Percentiles rank a stretch among this genome's conserved stretches.
phyloP scores from a whole-genome alignment of 768 basidiomycete species.

The Asterophora lycoperdoides region DNA sequence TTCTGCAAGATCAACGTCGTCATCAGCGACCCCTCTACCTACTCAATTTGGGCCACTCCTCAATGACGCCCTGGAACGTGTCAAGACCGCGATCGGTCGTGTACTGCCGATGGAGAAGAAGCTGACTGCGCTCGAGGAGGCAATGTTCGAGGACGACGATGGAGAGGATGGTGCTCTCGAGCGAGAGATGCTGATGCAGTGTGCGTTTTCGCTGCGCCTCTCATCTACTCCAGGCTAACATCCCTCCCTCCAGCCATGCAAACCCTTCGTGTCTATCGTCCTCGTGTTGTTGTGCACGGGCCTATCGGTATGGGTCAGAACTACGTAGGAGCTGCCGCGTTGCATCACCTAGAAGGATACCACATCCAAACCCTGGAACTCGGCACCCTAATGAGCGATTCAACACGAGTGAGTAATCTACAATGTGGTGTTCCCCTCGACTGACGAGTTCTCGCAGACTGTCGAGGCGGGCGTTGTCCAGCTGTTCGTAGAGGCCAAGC shows the following conservation, averaged over 20 bases:
- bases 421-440: neutral
- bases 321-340: slow-evolving; percentile 83
- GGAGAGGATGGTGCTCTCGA: slow-evolving; percentile 82
- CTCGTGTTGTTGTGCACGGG: slow-evolving; percentile 82
- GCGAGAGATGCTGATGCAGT: slow-evolving; percentile 83
- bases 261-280: slow-evolving; percentile 84
- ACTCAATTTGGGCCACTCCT: slow-evolving; percentile 80
- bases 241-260: slow-evolving; percentile 67
- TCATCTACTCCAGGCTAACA: slow-evolving; percentile 6
- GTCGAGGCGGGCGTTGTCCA: slow-evolving; percentile 92
- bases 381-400: slow-evolving; percentile 83
- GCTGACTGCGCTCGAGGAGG: slow-evolving; percentile 86
- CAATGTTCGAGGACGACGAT: slow-evolving; percentile 80
- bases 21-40: slow-evolving; percentile 81
- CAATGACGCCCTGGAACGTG: slow-evolving; percentile 57
- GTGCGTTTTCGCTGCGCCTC: slow-evolving; percentile 37
- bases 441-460: slow-evolving; percentile 44
- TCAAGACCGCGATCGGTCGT: slow-evolving; percentile 66
- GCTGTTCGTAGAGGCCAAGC: slow-evolving; percentile 93
- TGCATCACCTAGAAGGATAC: slow-evolving; percentile 94
- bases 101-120: slow-evolving; percentile 81
- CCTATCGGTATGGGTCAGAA: slow-evolving; percentile 84
- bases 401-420: slow-evolving; percentile 62
- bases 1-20: slow-evolving; percentile 86
- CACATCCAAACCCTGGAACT: slow-evolving; percentile 93